These are phyloP conservation scores for Sugiyamaella novakii DNA, from an alignment of 1,139 yeast genomes.

Conservation along the genomic window DNA sequence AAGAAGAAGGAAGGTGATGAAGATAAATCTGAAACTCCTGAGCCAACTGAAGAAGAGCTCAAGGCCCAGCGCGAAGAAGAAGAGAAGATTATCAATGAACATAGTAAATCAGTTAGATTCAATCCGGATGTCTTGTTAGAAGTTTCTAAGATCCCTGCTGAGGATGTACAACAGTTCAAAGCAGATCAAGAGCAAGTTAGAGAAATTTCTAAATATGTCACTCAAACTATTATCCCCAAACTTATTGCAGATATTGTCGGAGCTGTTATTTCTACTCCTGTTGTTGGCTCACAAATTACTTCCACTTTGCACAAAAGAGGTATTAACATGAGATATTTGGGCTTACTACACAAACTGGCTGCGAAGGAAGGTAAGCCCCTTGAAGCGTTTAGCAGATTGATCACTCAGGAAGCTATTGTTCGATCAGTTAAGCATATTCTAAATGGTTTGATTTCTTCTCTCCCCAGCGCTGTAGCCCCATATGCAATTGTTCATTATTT, in stretches of 20 bases:
- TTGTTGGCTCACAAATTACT: constrained; percentile 79
- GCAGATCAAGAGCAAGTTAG: constrained; percentile 66
- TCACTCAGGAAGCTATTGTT: constrained; percentile 71
- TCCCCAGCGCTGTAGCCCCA: constrained; percentile 62
- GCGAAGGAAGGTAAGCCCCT: constrained; percentile 23
- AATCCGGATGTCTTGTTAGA: constrained; percentile 78
- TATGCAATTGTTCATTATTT: constrained; percentile 68
- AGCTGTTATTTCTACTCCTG: constrained; percentile 61
- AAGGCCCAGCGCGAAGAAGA: constrained; percentile 30
- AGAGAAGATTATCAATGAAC: constrained; percentile 52
- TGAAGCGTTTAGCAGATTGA: constrained; percentile 50
- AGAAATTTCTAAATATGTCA: constrained; percentile 66
- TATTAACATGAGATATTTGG: constrained; percentile 87
- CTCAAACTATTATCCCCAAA: constrained; percentile 60
- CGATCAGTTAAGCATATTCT: constrained; percentile 79
- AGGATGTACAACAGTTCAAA: constrained; percentile 46
- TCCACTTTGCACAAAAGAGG: constrained; percentile 74
- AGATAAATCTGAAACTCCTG: constrained; percentile 46
- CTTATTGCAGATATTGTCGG: constrained; percentile 58
- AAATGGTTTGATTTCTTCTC: constrained; percentile 49
- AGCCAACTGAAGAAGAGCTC: constrained; percentile 44
- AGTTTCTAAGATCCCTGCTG: constrained; percentile 43
- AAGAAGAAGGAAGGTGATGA: constrained; percentile 40
- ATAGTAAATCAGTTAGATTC: constrained; percentile 58
- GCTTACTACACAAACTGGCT: constrained; percentile 42